Base-by-base conservation (phyloP, 2,329 filamentous ascomycete species). In the Myrmaecium sp. region DNA sequence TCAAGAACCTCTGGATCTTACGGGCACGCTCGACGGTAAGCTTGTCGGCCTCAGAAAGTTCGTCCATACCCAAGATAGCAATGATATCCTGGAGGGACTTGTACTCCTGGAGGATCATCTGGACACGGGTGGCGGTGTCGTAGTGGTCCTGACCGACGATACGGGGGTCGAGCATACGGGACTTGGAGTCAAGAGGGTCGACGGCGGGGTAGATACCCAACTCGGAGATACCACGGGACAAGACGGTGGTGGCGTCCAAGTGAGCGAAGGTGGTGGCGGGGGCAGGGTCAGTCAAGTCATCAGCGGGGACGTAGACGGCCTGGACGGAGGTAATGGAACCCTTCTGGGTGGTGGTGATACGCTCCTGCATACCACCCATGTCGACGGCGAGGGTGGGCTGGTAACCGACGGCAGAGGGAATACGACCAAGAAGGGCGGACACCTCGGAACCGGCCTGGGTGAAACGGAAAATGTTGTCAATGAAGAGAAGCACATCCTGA, bases 31-130 rank as follows among this genome's bases (percentile, higher is more conserved):
- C 89, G 71, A 98, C 89, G 48, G 89, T 95, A 52, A 98, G 75
- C 78, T 98, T 94, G 64, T 98, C 89, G 50, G 80, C 79, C 71
- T 95, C 89, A 40, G 89, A 95, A 64, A 98, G 66, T 61, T 98
- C 89, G 63, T 98, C 89, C 89, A 98, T 95, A 77, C 86, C 86
- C 58, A 95, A 66, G 83, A 98, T 98, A 63, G 89, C 89, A 70
- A 94, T 94, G 75, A 98, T 98, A 69, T 98, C 89, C 69, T 98
- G 89, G 44, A 98, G 82, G 40, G 86, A 95, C 80, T 95, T 95
- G 80, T 98, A 98, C 72, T 95, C 89, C 68, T 98, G 89, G 57
- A 98, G 77, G 64, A 94, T 95, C 68, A 93, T 83, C 71, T 98
- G 89, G 54, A 98, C 89, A 49, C 76, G 76, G 58, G 79, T 80